Evolutionary conservation across 2,329 filamentous ascomycete species (phyloP), one percentile per base, ranked within the genome.

Genomic region (Pseudocercospora vitis): DNA sequence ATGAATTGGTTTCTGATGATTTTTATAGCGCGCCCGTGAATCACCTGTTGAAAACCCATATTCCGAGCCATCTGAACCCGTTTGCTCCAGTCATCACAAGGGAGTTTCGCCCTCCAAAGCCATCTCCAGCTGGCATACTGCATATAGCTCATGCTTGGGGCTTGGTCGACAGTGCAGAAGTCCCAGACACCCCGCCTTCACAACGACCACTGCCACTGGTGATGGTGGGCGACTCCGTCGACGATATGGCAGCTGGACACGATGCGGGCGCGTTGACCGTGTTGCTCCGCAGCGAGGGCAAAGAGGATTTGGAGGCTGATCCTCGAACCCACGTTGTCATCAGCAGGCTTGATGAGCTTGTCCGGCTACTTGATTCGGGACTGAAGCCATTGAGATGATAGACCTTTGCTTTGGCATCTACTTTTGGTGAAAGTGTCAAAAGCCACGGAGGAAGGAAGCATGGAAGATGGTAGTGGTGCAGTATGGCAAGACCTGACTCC

Each of bases 241-340:
- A 97, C 70, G 94, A 99, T 69, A 95, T 97, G 83, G 88, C 86
- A 6, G 90, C 92, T 0, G 92, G 94, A 0, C 81, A 86, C 55
- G 79, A 78, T 48, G 92, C 92, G 0, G 92, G 92, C 1, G 89
- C 91, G 1, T 88, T 90, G 28, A 97, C 94, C 0, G 91, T 97
- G n/a, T 68, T 97, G 68, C 76, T 99, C 39, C 56, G 59, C 31
- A 70, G 68, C 55, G 57, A 61, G 19, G 69, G 69, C 0, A 71
- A 70, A 50, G 69, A 70, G 59, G 69, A 70, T 3, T 49, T 71
- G 42, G 66, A 69, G 57, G 51, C 37, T 26, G 66, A 71, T 58
- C 53, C 57, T 48, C 62, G 67, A 50, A 69, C 66, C 32, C 65
- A 71, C 61, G 54, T 71, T 12, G 67, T 68, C 8, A 57, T 71